These are phyloP conservation scores for Coniferiporia sulphurascens DNA, from an alignment of 1,284 basidiomycete genomes.

Conservation along the genomic window DNA sequence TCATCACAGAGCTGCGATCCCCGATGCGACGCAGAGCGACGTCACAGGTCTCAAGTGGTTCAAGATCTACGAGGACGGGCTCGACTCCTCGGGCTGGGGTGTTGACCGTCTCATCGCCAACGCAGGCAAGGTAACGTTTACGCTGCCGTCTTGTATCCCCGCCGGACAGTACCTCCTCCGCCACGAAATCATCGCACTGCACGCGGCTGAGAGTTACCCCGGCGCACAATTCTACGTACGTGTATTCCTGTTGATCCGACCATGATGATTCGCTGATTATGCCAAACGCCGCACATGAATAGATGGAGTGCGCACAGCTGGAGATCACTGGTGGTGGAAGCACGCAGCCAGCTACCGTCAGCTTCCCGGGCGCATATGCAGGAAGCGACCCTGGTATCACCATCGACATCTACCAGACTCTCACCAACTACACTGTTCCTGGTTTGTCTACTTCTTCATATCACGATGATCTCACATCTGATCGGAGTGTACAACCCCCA, in stretches of 20 bases:
- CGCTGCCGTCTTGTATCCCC: conserved; percentile 37
- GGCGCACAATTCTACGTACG: conserved; percentile 49
- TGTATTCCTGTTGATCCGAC: background rate
- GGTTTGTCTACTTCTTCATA: background rate
- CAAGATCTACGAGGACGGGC: conserved; percentile 47
- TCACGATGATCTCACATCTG: background rate
- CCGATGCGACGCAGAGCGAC: conserved; percentile 37
- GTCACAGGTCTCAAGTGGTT: conserved; percentile 33
- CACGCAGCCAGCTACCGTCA: conserved; percentile 41
- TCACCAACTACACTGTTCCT: conserved; percentile 14
- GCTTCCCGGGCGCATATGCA: conserved; percentile 39
- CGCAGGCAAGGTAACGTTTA: conserved; percentile 38
- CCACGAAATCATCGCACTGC: conserved; percentile 46
- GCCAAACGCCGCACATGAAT: background rate
- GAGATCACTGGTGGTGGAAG: conserved; percentile 46
- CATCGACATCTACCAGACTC: conserved; percentile 17
- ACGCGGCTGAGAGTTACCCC: conserved; percentile 39
- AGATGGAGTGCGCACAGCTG: conserved; percentile 53
- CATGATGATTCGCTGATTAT: conserved; percentile 25
- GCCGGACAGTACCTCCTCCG: conserved; percentile 49
- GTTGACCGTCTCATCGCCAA: conserved; percentile 40
- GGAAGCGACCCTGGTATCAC: conserved; percentile 17
- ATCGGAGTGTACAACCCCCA: background rate
- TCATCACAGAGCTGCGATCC: conserved; percentile 37
- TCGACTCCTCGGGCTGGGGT: conserved; percentile 33